phyloP scores from a whole-genome alignment of 1,284 basidiomycete species.

The Athelia sp. region DNA sequence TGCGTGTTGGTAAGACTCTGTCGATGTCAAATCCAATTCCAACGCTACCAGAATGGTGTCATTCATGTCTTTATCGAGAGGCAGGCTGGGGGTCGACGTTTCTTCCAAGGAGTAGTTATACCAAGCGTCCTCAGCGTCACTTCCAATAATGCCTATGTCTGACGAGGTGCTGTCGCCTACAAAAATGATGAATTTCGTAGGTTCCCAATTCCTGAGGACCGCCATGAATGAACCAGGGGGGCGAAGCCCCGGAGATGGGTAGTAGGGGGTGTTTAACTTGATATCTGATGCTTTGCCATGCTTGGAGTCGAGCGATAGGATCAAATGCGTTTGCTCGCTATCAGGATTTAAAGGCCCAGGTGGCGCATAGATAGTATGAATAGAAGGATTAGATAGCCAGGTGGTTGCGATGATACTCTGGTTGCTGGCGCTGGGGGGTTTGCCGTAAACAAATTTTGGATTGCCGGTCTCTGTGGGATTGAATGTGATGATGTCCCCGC shows the following conservation, averaged over 20 bases:
- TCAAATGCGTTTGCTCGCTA: constrained; percentile 50
- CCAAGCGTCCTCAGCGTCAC: constrained; percentile 48
- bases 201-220: constrained; percentile 62
- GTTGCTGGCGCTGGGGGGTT: constrained; percentile 50
- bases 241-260: constrained; percentile 47
- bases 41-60: constrained; percentile 72
- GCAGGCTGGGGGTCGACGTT: constrained; percentile 61
- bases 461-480: constrained; percentile 40
- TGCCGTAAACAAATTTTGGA: constrained; percentile 51
- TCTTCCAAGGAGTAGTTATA: constrained; percentile 72
- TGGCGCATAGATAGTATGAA: constrained; percentile 62
- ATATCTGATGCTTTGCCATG: constrained; percentile 42
- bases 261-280: constrained; percentile 45
- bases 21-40: constrained; percentile 64
- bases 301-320: constrained; percentile 55
- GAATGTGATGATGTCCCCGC: constrained; percentile 71
- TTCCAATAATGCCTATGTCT: constrained; percentile 70
- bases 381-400: constrained; percentile 71
- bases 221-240: constrained; percentile 53
- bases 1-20: constrained; percentile 32
- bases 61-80: constrained; percentile 63
- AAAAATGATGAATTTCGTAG: constrained; percentile 56
- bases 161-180: constrained; percentile 71
- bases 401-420: constrained; percentile 50
- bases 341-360: constrained; percentile 36